Conservation (phyloP, 148 eudicot genomes). For the Cornus kousa region DNA sequence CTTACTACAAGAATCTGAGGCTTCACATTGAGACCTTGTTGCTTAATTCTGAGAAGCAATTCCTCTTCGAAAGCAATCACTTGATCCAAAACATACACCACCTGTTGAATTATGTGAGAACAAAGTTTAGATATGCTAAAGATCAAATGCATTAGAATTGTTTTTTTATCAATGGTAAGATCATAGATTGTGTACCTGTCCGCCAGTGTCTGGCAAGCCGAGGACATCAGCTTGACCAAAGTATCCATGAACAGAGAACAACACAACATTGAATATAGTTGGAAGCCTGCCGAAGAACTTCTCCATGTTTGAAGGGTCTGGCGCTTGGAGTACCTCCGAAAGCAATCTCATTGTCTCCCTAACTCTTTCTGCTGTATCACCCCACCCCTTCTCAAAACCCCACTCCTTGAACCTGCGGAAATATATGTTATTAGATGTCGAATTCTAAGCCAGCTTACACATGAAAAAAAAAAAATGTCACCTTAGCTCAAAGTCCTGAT, state of each 20-base stretch:
- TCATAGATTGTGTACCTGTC: slow-evolving; percentile 53
- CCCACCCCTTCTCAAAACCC: slow-evolving; percentile 99
- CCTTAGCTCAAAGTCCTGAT: slow-evolving; percentile 67
- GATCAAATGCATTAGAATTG: background rate
- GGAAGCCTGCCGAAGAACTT: slow-evolving; percentile 73
- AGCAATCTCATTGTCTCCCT: slow-evolving; percentile 69
- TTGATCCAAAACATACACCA: slow-evolving; percentile 95
- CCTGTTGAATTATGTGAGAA: slow-evolving; percentile 35
- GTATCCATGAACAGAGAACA: slow-evolving; percentile 92
- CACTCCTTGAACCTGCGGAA: slow-evolving; percentile 72
- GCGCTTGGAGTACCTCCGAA: slow-evolving; percentile 89
- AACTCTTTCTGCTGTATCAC: slow-evolving; percentile 73
- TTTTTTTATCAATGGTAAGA: background rate
- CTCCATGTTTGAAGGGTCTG: slow-evolving; percentile 65
- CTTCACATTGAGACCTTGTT: slow-evolving; percentile 77
- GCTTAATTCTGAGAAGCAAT: slow-evolving; percentile 66
- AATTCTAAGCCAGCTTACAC: background rate
- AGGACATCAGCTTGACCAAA: slow-evolving; percentile 92
- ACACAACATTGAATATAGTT: slow-evolving; percentile 65
- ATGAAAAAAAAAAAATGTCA: background rate
- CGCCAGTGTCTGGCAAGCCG: slow-evolving; percentile 98
- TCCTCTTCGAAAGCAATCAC: slow-evolving; percentile 89
- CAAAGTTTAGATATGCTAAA: background rate
- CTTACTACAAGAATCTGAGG: slow-evolving; percentile 95
- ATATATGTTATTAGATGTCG: background rate